Evolutionary conservation across 108 stramenopile species (phyloP), one percentile per base, ranked within the genome.

Genomic region (Skeletonema tropicum): DNA sequence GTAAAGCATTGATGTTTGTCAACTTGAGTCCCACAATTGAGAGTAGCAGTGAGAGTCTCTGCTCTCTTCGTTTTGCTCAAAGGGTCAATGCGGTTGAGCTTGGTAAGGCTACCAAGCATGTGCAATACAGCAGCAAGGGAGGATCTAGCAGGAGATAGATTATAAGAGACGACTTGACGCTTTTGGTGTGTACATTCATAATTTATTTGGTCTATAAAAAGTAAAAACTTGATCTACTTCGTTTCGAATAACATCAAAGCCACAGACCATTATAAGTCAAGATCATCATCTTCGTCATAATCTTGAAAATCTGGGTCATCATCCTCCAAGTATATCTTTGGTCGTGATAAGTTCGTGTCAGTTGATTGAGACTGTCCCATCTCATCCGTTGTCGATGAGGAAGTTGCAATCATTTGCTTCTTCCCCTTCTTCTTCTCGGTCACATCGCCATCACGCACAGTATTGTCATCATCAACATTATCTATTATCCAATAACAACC

Each of bases 1-100:
- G 96, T 15, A 97, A 97, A 79, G 89, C 96, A 30, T 74, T 97
- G 58, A 95, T 97, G 94, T 85, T 97, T 71, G 96, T 97, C n/a
- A 97, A 95, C 81, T 80, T 94, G 45, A 89, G 89, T 13, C 90
- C 92, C 3, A 95, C 94, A 14, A 17, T 80, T 10, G 83, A 79
- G 49, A 89, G 89, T 35, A 77, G 81, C 57, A 71, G 71, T 75
- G 95, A 96, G 74, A 91, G 90, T 46, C 84, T 96, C 21, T 95
- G 91, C 77, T 91, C 91, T 26, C 86, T 96, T 17, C 80, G 96
- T 25, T 96, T 96, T 66, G 95, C 95, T 0, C 73, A 83, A 70
- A 77, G 82, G 33, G 87, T 87, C 30, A 85, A 85, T 64, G 68
- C 74, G 32, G 81, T 85, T 14, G 87, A 87, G 45, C 74, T 87